phyloP scores from a whole-genome alignment of 306 rosid species.

The Sophora flavescens region DNA sequence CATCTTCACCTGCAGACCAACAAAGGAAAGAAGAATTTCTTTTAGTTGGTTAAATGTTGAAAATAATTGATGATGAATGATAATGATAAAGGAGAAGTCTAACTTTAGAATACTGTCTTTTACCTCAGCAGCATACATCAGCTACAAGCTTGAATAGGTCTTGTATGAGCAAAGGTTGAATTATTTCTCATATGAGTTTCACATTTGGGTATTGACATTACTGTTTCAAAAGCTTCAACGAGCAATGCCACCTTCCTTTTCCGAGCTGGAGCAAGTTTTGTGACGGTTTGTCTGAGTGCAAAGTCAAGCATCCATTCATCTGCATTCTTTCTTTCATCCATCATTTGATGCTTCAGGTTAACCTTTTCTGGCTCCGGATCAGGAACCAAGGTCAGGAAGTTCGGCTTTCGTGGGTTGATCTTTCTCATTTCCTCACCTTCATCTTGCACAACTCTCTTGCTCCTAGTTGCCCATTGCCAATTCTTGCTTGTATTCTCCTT shows the following conservation, averaged over 20 bases:
- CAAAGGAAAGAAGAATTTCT: not conserved
- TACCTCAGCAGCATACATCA: slow-evolving; percentile 47
- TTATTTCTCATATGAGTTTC: slow-evolving; percentile 51
- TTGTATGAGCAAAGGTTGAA: slow-evolving; percentile 54
- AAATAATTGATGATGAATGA: not conserved
- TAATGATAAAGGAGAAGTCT: not conserved
- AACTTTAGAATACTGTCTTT: not conserved
- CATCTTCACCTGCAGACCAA: slow-evolving; percentile 16
- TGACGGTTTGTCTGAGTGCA: slow-evolving; percentile 73
- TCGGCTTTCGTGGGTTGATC: slow-evolving; percentile 70
- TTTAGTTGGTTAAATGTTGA: not conserved
- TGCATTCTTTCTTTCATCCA: slow-evolving; percentile 75
- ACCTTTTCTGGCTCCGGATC: slow-evolving; percentile 71
- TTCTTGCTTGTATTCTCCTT: slow-evolving; percentile 38
- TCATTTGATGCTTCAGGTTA: slow-evolving; percentile 73
- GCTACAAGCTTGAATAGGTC: slow-evolving; percentile 78
- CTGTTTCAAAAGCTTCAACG: slow-evolving; percentile 88
- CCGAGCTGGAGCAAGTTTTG: slow-evolving; percentile 77
- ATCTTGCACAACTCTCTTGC: slow-evolving; percentile 54
- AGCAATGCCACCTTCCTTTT: slow-evolving; percentile 89
- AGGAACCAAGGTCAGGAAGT: slow-evolving; percentile 65
- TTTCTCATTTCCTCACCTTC: slow-evolving; percentile 58
- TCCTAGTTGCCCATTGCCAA: slow-evolving; percentile 51
- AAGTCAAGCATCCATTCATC: slow-evolving; percentile 94
- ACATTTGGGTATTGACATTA: slow-evolving; percentile 63